Evolutionary conservation across 768 basidiomycete species (phyloP).

Genomic region (Amanita muscaria): DNA sequence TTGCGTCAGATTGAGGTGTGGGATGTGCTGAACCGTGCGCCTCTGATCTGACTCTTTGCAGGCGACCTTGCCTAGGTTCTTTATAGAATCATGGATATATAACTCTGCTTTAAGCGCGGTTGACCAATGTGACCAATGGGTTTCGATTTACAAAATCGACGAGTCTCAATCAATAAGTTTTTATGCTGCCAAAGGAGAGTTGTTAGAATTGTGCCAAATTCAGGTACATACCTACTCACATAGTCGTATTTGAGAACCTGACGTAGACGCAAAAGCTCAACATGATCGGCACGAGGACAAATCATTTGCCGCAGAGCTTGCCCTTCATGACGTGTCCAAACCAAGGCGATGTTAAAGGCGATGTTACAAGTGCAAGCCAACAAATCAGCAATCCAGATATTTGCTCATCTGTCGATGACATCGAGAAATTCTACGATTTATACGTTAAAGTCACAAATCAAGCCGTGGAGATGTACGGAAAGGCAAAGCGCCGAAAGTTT

Average conservation of each 20-base stretch:
- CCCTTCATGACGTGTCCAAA: constrained; percentile 44
- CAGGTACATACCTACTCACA: no score
- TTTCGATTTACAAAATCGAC: constrained; percentile 38
- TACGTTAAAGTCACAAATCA: constrained; percentile 72
- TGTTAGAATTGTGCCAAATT: constrained; percentile 77
- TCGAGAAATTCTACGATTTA: constrained; percentile 63
- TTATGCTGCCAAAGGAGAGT: constrained; percentile 78
- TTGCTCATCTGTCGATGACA: constrained; percentile 43
- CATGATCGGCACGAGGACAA: constrained; percentile 64
- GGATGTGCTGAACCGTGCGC: constrained; percentile 18
- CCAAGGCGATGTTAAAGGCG: no score
- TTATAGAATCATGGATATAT: constrained; percentile 91
- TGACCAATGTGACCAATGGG: constrained; percentile 73
- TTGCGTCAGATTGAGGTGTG: constrained; percentile 74
- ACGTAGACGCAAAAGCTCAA: constrained; percentile 75
- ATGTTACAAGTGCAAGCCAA: constrained; percentile 16
- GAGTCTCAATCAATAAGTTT: constrained; percentile 39
- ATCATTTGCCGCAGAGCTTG: constrained; percentile 59
- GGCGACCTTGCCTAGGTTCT: constrained; percentile 52
- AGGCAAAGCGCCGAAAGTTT: constrained; percentile 76
- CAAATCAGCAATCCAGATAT: constrained; percentile 57
- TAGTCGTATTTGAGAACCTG: no score
- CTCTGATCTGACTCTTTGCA: constrained; percentile 17
- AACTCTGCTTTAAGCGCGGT: constrained; percentile 81
- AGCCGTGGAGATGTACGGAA: constrained; percentile 77